Conservation (phyloP, 2,329 filamentous ascomycete species). For the Nannizziopsis arthrosporioides region DNA sequence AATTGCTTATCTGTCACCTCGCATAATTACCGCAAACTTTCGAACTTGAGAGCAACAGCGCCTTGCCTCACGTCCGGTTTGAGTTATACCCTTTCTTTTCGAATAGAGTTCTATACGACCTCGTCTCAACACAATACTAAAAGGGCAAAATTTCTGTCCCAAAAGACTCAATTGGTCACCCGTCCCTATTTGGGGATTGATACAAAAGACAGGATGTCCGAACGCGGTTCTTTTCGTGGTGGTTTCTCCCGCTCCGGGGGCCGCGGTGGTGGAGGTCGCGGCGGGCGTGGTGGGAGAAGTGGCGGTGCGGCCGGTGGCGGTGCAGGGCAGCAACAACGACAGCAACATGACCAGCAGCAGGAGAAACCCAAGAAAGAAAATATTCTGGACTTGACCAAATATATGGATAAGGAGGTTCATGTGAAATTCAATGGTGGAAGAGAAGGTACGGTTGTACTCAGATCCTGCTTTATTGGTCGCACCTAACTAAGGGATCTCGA, state of each 20-base stretch:
- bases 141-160: no score
- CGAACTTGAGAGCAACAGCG: neutral
- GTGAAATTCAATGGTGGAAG: constrained; percentile 95
- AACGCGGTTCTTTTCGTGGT: constrained; percentile 46
- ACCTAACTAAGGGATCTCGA: neutral
- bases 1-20: neutral
- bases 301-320: constrained; percentile 36
- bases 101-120: no score
- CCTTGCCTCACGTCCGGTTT: neutral
- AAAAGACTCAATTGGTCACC: neutral
- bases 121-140: no score
- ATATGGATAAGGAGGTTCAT: constrained; percentile 89
- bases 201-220: constrained; percentile 25
- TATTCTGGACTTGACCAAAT: constrained; percentile 87
- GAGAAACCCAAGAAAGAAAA: constrained; percentile 96
- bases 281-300: constrained; percentile 36
- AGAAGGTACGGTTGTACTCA: constrained; percentile 53
- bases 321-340: constrained; percentile 35
- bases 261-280: constrained; percentile 24
- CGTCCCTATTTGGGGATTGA: neutral
- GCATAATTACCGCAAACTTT: neutral
- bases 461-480: constrained; percentile 1
- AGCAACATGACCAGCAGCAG: constrained; percentile 40
- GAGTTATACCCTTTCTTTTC: no score
- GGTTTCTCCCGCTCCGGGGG: constrained; percentile 40